A percentile compares a stretch with the other conserved stretches of the same genome.
phyloP scores from a whole-genome alignment of 164 flowering plant genomes.

The Cinnamomum chago region DNA sequence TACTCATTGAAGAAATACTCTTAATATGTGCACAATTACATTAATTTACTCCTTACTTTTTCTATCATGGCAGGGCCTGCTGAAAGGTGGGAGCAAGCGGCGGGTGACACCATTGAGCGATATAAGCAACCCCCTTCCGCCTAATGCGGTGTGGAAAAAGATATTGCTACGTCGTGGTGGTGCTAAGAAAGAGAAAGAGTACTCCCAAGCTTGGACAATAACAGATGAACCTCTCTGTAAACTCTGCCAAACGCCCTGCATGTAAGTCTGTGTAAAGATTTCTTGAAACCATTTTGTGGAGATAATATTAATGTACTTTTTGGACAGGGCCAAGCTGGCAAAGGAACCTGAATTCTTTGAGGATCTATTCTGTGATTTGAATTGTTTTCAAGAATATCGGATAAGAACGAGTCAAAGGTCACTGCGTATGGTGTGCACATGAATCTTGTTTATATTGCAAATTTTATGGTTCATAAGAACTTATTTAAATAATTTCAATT shows the following conservation, averaged over 20 bases:
- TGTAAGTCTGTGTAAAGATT: conserved; percentile 34
- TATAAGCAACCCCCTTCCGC: conserved; percentile 61
- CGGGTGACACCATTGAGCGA: conserved; percentile 70
- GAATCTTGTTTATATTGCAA: not conserved
- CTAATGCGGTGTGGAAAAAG: conserved; percentile 67
- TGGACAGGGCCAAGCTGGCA: conserved; percentile 60
- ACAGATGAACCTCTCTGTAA: conserved; percentile 90
- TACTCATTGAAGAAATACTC: too few relatives aligned
- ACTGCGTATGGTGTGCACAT: conserved; percentile 62
- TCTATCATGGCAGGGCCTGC: conserved; percentile 54
- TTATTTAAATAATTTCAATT: not conserved
- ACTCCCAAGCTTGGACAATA: conserved; percentile 66
- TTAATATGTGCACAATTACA: too few relatives aligned
- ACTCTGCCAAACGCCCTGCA: conserved; percentile 84
- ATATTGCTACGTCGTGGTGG: conserved; percentile 43
- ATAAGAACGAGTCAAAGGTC: conserved; percentile 66
- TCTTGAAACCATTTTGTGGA: not conserved
- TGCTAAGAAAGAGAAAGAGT: conserved; percentile 55
- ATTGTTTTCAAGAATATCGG: conserved; percentile 78
- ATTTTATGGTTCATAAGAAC: not conserved
- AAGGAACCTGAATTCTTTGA: conserved; percentile 77
- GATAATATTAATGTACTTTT: not conserved
- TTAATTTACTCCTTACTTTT: not conserved
- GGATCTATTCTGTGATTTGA: conserved; percentile 79
- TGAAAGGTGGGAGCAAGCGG: conserved; percentile 75